Conservation (phyloP, 441 rosid genomes). For the Mallotus repandus region DNA sequence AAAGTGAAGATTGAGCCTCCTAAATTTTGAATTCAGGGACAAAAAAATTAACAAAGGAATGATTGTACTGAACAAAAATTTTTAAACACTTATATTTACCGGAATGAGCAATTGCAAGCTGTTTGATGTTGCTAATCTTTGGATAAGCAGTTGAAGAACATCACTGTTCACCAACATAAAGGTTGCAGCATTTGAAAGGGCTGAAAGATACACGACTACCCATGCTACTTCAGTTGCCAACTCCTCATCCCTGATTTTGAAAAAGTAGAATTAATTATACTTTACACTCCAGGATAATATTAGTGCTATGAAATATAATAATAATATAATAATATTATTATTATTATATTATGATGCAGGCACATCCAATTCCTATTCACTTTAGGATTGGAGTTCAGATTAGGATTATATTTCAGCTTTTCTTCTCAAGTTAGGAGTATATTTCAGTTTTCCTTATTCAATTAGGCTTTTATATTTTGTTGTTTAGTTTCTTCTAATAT, state of each 20-base stretch:
- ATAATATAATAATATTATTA: too few relatives aligned
- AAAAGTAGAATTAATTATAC: slow-evolving; percentile 11
- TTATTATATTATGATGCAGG: too few relatives aligned
- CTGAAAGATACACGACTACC: slow-evolving; percentile 96
- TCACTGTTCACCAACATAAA: slow-evolving; percentile 67
- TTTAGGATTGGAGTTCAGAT: too few relatives aligned
- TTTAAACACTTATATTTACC: slow-evolving; percentile 45
- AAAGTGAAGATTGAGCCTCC: slow-evolving; percentile 12
- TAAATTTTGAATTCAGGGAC: background rate
- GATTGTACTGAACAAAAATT: slow-evolving; percentile 1
- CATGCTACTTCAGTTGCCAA: slow-evolving; percentile 93
- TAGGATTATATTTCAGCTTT: too few relatives aligned
- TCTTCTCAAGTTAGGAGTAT: too few relatives aligned
- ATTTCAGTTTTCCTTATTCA: too few relatives aligned
- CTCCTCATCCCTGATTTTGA: slow-evolving; percentile 72
- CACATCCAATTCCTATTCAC: too few relatives aligned
- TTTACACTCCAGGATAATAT: background rate
- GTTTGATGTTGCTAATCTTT: slow-evolving; percentile 73
- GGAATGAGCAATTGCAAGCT: slow-evolving; percentile 88
- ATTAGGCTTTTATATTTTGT: too few relatives aligned
- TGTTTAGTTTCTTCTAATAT: too few relatives aligned
- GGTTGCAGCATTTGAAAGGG: slow-evolving; percentile 84
- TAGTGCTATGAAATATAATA: background rate
- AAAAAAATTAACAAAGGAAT: background rate
- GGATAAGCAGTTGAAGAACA: slow-evolving; percentile 69